phyloP scores from a whole-genome alignment of 2,329 filamentous ascomycete genomes.

The Xylaria sp. region DNA sequence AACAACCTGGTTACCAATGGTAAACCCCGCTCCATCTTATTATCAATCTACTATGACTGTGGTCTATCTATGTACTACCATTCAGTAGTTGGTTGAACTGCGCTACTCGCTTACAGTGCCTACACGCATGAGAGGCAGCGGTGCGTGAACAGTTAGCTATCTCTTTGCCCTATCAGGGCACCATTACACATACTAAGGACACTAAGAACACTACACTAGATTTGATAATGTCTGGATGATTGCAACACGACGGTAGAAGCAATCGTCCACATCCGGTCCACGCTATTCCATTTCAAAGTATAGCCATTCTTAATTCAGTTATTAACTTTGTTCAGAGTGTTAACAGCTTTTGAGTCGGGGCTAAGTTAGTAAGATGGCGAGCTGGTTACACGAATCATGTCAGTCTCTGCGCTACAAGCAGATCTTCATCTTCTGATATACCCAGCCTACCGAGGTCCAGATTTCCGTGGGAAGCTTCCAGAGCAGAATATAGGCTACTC shows the following conservation, averaged over 20 bases:
- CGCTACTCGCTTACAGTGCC: no score
- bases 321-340: not conserved
- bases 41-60: not conserved
- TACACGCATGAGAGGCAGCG: slow-evolving; percentile 9
- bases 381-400: slow-evolving; percentile 20
- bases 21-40: slow-evolving; percentile 15
- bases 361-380: slow-evolving; percentile 7
- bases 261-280: not conserved
- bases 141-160: slow-evolving; percentile 12
- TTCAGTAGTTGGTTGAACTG: no score
- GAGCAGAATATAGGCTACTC: not conserved
- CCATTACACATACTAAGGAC: no score
- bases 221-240: slow-evolving; percentile 14
- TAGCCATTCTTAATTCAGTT: not conserved
- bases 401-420: not conserved
- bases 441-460: not conserved
- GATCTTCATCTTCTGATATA: slow-evolving; percentile 19
- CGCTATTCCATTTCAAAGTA: slow-evolving; percentile 13
- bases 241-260: slow-evolving; percentile 9
- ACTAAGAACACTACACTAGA: not conserved
- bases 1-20: slow-evolving; percentile 10
- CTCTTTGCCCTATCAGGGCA: no score
- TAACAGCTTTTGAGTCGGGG: not conserved
- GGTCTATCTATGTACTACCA: no score
- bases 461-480: not conserved